Conservation (phyloP, 306 rosid species). For the Macrotyloma uniflorum region DNA sequence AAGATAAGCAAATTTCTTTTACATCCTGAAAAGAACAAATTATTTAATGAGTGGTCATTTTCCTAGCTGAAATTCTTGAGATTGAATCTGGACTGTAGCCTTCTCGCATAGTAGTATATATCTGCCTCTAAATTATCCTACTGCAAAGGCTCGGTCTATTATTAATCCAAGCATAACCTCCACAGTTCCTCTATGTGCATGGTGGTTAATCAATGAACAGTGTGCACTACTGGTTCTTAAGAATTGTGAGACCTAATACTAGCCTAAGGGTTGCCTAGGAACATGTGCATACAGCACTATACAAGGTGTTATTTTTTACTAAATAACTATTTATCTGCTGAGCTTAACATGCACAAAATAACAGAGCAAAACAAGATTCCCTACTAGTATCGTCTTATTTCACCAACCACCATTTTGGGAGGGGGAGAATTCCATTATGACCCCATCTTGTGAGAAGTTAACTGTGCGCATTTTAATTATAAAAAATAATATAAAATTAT, state of each 20-base stretch:
- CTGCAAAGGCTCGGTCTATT: background rate
- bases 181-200: background rate
- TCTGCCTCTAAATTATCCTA: background rate
- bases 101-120: background rate
- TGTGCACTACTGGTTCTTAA: background rate
- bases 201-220: background rate
- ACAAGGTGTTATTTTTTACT: background rate
- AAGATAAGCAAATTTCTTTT: background rate
- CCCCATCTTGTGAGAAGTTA: background rate
- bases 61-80: background rate
- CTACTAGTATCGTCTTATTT: constrained; percentile 1
- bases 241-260: constrained; percentile 6
- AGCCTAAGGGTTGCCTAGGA: background rate
- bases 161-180: constrained; percentile 4
- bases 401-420: background rate
- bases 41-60: background rate
- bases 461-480: too few relatives aligned
- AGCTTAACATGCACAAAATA: background rate
- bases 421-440: background rate
- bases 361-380: background rate
- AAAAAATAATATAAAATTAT: too few relatives aligned
- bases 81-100: background rate
- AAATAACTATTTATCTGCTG: constrained; percentile 8
- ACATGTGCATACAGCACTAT: background rate
- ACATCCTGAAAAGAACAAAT: background rate